phyloP scores from a whole-genome alignment of 768 basidiomycete species.

The Cytidiella melzeri region DNA sequence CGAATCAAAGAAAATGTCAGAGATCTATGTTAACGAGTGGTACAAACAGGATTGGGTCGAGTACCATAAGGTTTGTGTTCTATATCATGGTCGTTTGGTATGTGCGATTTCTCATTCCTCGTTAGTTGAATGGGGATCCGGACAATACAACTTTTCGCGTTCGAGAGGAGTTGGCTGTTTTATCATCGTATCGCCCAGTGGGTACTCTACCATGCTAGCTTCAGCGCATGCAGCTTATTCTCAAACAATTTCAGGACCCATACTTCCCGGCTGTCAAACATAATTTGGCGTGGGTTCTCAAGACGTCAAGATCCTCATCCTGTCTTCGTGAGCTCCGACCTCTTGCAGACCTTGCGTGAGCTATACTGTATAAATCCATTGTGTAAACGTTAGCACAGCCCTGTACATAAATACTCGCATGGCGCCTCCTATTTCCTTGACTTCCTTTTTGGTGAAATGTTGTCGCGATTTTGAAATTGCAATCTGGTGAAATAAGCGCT shows the following conservation, averaged over 20 bases:
- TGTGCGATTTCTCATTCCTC: too few relatives aligned
- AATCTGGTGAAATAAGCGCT: too few relatives aligned
- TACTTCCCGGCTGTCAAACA: conserved; percentile 32
- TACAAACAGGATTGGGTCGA: neutral
- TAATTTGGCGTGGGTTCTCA: conserved; percentile 34
- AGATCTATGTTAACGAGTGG: conserved; percentile 23
- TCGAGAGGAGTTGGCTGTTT: neutral
- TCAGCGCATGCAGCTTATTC: neutral
- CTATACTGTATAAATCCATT: neutral
- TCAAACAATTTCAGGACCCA: conserved; percentile 29
- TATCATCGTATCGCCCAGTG: conserved; percentile 5
- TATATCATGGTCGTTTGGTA: too few relatives aligned
- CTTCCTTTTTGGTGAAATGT: neutral
- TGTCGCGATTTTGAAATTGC: too few relatives aligned
- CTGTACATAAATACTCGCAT: neutral
- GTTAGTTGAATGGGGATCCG: too few relatives aligned
- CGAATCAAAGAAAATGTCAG: conserved; percentile 28
- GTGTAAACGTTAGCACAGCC: neutral
- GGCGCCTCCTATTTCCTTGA: neutral
- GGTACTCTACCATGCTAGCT: conserved; percentile 4
- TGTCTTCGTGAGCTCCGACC: conserved; percentile 30
- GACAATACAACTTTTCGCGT: too few relatives aligned
- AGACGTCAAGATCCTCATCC: conserved; percentile 33
- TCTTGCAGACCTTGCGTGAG: conserved; percentile 1
- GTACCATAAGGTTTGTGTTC: too few relatives aligned